Evolutionary conservation across 495 filamentous ascomycete species (phyloP).

Genomic region (Penicillium bovifimosum): DNA sequence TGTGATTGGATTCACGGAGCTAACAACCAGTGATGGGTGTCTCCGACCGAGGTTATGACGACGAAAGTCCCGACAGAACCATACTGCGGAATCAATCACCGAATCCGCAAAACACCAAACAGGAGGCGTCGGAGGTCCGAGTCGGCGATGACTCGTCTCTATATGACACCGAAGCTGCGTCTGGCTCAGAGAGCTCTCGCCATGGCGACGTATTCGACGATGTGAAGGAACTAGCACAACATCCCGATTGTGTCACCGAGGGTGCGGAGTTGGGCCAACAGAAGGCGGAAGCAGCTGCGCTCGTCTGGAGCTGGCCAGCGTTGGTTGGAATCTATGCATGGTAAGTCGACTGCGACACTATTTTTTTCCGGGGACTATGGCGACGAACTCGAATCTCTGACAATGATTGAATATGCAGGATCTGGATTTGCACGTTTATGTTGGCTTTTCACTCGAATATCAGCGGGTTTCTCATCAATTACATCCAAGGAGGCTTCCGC

Average conservation of each 20-base stretch:
- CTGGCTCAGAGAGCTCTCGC: background rate
- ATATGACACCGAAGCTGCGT: background rate
- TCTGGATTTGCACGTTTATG: constrained; percentile 43
- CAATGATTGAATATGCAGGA: constrained; percentile 16
- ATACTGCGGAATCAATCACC: background rate
- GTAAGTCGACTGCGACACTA: constrained; percentile 14
- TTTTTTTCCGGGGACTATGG: background rate
- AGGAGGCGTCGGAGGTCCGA: background rate
- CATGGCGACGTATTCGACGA: constrained; percentile 15
- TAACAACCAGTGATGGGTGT: constrained; percentile 1
- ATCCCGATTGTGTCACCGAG: constrained; percentile 23
- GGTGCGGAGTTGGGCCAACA: constrained; percentile 32
- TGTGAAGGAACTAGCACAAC: constrained; percentile 18
- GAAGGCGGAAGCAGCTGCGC: constrained; percentile 41
- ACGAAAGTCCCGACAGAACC: background rate
- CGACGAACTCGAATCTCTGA: constrained; percentile 11
- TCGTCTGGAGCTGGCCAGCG: constrained; percentile 34
- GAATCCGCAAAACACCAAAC: background rate
- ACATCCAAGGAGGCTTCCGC: constrained; percentile 33
- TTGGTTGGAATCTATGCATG: constrained; percentile 35
- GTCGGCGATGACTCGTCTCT: background rate
- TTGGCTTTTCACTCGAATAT: constrained; percentile 37
- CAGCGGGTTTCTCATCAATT: constrained; percentile 31
- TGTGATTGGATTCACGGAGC: background rate
- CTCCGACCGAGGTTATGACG: background rate